Evolutionary conservation across 2,329 filamentous ascomycete species (phyloP).

Genomic region (Sarocladium brachiariae): DNA sequence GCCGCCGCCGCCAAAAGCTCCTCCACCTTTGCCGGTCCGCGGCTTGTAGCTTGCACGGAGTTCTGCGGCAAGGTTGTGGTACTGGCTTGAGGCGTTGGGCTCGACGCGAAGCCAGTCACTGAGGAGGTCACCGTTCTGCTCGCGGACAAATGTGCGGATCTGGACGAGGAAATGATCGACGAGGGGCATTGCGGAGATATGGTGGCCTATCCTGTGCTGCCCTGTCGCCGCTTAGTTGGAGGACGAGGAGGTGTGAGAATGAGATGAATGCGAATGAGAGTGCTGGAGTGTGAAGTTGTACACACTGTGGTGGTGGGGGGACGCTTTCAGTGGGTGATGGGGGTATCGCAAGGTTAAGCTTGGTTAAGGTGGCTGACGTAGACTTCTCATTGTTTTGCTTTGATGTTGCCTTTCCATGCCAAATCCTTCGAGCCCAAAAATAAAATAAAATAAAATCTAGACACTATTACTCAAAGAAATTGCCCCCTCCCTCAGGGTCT

Average conservation of each 20-base stretch:
- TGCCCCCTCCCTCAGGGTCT: too few relatives aligned
- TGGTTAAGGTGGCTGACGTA: too few relatives aligned
- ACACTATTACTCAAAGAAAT: too few relatives aligned
- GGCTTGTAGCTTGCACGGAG: slow-evolving; percentile 49
- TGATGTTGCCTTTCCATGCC: too few relatives aligned
- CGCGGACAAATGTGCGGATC: slow-evolving; percentile 49
- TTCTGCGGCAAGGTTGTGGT: slow-evolving; percentile 61
- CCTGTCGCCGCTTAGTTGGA: too few relatives aligned
- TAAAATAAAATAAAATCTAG: too few relatives aligned
- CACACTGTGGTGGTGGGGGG: background rate
- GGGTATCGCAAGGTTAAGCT: too few relatives aligned
- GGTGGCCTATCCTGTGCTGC: too few relatives aligned
- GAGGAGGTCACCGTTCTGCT: slow-evolving; percentile 58
- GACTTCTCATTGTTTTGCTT: too few relatives aligned
- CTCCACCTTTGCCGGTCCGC: background rate
- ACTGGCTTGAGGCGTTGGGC: slow-evolving; percentile 59
- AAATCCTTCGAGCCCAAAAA: too few relatives aligned
- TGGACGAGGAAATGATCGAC: slow-evolving; percentile 61
- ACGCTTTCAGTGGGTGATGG: background rate
- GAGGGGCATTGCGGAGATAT: slow-evolving; percentile 46
- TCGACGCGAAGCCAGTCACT: slow-evolving; percentile 69
- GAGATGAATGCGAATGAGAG: background rate
- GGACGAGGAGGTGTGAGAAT: background rate
- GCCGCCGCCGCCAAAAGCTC: too few relatives aligned
- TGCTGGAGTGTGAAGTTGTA: background rate